phyloP scores from a whole-genome alignment of 371 early-diverging fungal species.

The Lichtheimia corymbifera region DNA sequence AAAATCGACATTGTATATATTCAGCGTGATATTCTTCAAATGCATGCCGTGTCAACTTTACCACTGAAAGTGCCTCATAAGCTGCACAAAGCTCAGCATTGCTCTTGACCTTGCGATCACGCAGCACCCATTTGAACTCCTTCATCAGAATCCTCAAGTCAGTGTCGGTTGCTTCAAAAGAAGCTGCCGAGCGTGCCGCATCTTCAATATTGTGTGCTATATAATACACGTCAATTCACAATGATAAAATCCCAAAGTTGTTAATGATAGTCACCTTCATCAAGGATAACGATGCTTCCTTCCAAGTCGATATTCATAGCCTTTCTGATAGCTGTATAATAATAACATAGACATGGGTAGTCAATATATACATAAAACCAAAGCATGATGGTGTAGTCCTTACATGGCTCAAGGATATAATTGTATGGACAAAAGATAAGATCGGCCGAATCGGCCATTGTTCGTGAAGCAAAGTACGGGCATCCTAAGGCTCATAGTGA shows the following conservation, averaged over 20 bases:
- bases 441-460: constrained; percentile 63
- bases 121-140: constrained; percentile 42
- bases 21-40: too few relatives aligned
- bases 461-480: constrained; percentile 82
- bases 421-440: constrained; percentile 93
- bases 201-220: constrained; percentile 62
- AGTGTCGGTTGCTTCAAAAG: constrained; percentile 51
- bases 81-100: too few relatives aligned
- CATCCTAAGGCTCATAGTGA: constrained; percentile 50
- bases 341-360: neutral
- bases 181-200: constrained; percentile 53
- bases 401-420: constrained; percentile 81
- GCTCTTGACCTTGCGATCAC: too few relatives aligned
- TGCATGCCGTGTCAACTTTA: too few relatives aligned
- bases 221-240: neutral
- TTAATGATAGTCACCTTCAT: constrained; percentile 74
- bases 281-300: constrained; percentile 80
- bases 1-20: neutral
- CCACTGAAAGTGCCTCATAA: too few relatives aligned
- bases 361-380: neutral
- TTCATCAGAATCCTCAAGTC: constrained; percentile 29
- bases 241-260: too few relatives aligned
- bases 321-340: constrained; percentile 59
- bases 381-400: neutral
- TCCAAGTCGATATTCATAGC: constrained; percentile 60